Evolutionary conservation across 768 basidiomycete genomes (phyloP).

Genomic region (Suillus cothurnatus): DNA sequence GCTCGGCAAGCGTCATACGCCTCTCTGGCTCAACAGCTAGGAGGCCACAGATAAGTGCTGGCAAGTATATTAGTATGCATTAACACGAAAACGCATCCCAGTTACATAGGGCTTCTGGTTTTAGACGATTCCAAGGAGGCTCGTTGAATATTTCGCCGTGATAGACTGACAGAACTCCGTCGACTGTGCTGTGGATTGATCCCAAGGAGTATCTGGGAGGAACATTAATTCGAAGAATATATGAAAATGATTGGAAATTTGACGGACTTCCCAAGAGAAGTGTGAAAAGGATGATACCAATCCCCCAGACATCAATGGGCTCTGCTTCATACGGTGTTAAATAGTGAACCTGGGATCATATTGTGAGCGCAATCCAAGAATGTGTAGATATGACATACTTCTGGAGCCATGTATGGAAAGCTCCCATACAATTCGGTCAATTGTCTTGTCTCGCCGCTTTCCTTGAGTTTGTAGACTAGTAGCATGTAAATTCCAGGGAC

Average conservation of each 20-base stretch:
- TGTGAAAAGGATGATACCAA: conserved; percentile 93
- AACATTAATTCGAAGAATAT: not conserved
- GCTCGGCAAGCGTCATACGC: conserved; percentile 64
- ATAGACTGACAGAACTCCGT: conserved; percentile 81
- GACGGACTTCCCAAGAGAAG: conserved; percentile 85
- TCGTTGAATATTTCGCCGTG: conserved; percentile 68
- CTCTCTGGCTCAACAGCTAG: conserved; percentile 68
- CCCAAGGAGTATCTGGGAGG: conserved; percentile 91
- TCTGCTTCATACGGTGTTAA: conserved; percentile 81
- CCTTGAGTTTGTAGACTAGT: conserved; percentile 86
- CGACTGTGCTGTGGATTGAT: conserved; percentile 81
- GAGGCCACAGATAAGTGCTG: conserved; percentile 78
- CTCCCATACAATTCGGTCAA: conserved; percentile 89
- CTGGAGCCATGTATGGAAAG: conserved; percentile 92
- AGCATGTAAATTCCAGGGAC: conserved; percentile 90
- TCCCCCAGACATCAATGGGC: conserved; percentile 95
- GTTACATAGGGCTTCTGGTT: conserved; percentile 61
- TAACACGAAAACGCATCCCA: conserved; percentile 10
- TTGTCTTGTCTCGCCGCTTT: conserved; percentile 70
- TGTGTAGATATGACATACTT: conserved; percentile 55
- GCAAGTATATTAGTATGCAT: conserved; percentile 2
- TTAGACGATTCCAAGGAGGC: conserved; percentile 78
- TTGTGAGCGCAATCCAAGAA: not conserved
- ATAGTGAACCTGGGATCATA: conserved; percentile 55
- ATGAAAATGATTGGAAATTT: conserved; percentile 9